Evolutionary conservation across 129 eudicot species (phyloP).

Genomic region (Smallanthus sonchifolius): DNA sequence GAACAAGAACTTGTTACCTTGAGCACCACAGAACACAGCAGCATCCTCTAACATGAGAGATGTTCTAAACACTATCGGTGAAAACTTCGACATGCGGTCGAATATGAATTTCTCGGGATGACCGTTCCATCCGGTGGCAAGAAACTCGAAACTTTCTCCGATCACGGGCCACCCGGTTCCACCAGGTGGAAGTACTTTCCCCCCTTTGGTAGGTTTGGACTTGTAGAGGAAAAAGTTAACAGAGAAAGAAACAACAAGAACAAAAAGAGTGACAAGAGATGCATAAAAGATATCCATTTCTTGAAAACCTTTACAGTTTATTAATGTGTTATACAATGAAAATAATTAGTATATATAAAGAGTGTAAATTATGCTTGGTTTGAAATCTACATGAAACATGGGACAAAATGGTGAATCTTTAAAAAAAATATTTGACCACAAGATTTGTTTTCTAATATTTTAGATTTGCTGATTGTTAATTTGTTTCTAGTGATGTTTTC

Average conservation of each 20-base stretch:
- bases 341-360: no score
- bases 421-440: neutral
- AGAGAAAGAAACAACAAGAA: constrained; percentile 38
- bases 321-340: no score
- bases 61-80: constrained; percentile 51
- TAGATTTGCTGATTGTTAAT: neutral
- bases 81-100: constrained; percentile 64
- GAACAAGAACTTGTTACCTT: constrained; percentile 68
- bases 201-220: neutral
- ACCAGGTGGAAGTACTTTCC: constrained; percentile 5
- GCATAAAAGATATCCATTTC: constrained; percentile 51
- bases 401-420: neutral
- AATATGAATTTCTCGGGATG: constrained; percentile 35
- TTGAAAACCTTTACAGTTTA: no score
- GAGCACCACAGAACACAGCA: constrained; percentile 67
- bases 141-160: constrained; percentile 16
- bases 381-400: neutral
- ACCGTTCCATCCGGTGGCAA: constrained; percentile 4
- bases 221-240: constrained; percentile 49
- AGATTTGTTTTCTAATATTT: neutral
- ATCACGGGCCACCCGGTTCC: constrained; percentile 5
- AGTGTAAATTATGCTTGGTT: neutral
- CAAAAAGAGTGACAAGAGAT: constrained; percentile 43
- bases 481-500: neutral
- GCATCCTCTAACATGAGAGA: constrained; percentile 53